A percentile compares a stretch with the other conserved stretches of the same genome.
phyloP scores from a whole-genome alignment of 306 rosid species.

The Luffa aegyptiaca region DNA sequence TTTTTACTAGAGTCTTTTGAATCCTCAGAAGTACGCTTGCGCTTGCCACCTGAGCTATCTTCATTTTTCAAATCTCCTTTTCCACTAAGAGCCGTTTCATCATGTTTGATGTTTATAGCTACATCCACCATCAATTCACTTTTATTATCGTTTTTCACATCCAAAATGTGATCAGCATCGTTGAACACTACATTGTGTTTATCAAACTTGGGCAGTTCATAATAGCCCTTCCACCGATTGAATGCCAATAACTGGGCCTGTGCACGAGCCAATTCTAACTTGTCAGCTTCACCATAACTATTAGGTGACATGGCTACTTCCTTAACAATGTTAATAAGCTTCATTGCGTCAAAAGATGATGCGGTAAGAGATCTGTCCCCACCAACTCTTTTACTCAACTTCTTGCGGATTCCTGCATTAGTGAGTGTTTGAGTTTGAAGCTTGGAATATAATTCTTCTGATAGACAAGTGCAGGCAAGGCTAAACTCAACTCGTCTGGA shows the following conservation, averaged over 20 bases:
- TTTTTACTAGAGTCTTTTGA: slow-evolving; percentile 14
- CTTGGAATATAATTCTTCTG: slow-evolving; percentile 32
- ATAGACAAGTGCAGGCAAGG: slow-evolving; percentile 59
- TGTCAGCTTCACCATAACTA: slow-evolving; percentile 21
- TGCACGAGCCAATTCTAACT: slow-evolving; percentile 32
- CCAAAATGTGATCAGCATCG: slow-evolving; percentile 24
- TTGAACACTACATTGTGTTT: slow-evolving; percentile 29
- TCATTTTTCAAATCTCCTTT: slow-evolving; percentile 14
- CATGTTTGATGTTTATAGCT: neutral
- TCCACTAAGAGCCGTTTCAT: neutral
- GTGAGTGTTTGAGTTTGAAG: slow-evolving; percentile 36
- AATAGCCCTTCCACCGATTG: slow-evolving; percentile 49
- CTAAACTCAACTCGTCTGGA: slow-evolving; percentile 67
- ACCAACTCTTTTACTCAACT: slow-evolving; percentile 38
- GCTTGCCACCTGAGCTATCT: slow-evolving; percentile 17
- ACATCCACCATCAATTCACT: slow-evolving; percentile 14
- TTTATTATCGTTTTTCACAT: slow-evolving; percentile 12
- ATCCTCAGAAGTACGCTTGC: slow-evolving; percentile 16
- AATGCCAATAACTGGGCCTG: slow-evolving; percentile 47
- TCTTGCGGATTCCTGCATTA: slow-evolving; percentile 48
- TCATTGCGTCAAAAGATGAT: slow-evolving; percentile 43
- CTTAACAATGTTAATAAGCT: slow-evolving; percentile 41
- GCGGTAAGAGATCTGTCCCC: slow-evolving; percentile 34
- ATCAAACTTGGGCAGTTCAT: slow-evolving; percentile 41
- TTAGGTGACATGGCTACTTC: slow-evolving; percentile 40